Evolutionary conservation across 805 yeast genomes (phyloP), one percentile per base, ranked within the genome.

Genomic region (Metschnikowia rubicola): DNA sequence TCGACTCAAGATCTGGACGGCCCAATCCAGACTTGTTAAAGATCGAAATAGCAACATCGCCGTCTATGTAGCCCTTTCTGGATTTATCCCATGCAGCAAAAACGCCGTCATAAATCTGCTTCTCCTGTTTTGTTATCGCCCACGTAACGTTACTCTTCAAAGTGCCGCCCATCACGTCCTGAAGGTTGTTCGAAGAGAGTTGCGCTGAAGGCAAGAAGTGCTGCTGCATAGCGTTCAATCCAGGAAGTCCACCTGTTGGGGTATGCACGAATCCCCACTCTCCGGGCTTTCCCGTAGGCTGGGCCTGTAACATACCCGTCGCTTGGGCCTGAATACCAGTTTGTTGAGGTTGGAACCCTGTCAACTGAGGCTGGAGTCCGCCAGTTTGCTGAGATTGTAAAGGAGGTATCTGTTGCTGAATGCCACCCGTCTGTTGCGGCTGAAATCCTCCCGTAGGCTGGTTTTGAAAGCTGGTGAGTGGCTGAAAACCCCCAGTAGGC

Each of bases 11-110:
- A 59, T 91, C 97, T 4, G 81, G 74, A 65, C 97, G 82, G 46
- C 83, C 76, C 55, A 94, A 78, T 2, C 98, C 98, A 17, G 96
- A 86, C 68, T 94, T 92, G 46, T 94, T 84, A 65, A 94, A 90
- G 39, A 94, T 84, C 47, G 81, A 81, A 43, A 92, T 87, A 2
- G 97, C 97, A 10, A 84, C 81, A 26, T 80, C 79, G 12, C 97
- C 96, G 47, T 83, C 85, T 50, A 92, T 74, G 53, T 67, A 80
- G 0, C 98, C 98, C 37, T 71, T 70, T 39, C 76, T 76, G 35
- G 71, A 60, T 12, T 80, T 71, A 60, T 91, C 97, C 89, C 96
- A 92, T 35, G 94, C 90, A 46, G 77, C 78, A 69, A 94, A 92
- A 49, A 92, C 88, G 41, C 84, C 87, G 59, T 87, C 95, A 68